A percentile compares a stretch with the other conserved stretches of the same genome.
These are phyloP conservation scores for Daldinia eschscholtzii DNA, from an alignment of 2,329 filamentous ascomycete species.

Conservation along the genomic window DNA sequence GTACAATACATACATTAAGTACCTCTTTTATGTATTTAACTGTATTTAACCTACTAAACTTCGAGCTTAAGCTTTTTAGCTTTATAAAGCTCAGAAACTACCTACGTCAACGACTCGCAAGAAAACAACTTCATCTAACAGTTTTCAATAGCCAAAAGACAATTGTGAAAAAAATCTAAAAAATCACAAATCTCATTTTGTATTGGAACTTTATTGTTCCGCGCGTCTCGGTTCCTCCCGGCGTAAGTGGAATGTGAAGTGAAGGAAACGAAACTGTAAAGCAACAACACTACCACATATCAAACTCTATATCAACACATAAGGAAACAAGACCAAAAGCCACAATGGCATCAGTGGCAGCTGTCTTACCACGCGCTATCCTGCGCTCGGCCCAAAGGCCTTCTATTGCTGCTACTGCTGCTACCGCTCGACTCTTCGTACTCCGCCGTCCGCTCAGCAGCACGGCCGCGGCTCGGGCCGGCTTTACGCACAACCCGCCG, in stretches of 20 bases:
- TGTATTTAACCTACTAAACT: conserved; percentile 1
- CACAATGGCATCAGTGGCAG: conserved; percentile 45
- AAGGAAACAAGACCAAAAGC: not conserved
- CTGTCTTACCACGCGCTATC: conserved; percentile 37
- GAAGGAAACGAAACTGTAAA: conserved; percentile 2
- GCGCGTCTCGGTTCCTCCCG: not conserved
- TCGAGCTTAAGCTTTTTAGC: conserved; percentile 1
- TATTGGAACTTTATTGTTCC: conserved; percentile 7
- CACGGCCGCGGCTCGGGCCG: conserved; percentile 38
- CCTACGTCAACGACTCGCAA: conserved; percentile 26
- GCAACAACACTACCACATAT: not conserved
- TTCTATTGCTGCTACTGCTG: conserved; percentile 11
- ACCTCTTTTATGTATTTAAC: no score
- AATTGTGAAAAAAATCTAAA: no score
- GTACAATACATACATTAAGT: no score
- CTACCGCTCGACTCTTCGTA: conserved; percentile 8
- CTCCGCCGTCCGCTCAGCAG: conserved; percentile 40
- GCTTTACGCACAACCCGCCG: conserved; percentile 44
- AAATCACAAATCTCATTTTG: conserved; percentile 8
- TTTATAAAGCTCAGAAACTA: not conserved
- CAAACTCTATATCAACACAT: not conserved
- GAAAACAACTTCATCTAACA: not conserved
- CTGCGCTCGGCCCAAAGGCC: conserved; percentile 44
- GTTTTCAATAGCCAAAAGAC: not conserved
- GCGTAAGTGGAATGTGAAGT: conserved; percentile 10